Evolutionary conservation across 768 basidiomycete species (phyloP).

Genomic region (Lactifluus echinatus): DNA sequence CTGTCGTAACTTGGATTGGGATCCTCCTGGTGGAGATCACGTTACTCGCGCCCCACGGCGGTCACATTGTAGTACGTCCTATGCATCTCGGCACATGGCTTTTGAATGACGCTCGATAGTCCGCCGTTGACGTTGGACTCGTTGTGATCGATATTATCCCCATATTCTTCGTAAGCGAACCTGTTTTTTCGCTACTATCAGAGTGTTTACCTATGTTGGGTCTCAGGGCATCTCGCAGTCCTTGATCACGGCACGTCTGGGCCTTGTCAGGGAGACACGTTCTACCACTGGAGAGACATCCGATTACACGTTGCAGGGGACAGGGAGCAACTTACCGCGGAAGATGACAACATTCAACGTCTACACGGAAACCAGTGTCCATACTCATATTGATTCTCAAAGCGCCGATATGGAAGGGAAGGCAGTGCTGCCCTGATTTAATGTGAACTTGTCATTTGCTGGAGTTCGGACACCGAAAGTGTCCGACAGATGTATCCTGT

Average conservation of each 20-base stretch:
- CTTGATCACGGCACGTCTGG: constrained; percentile 23
- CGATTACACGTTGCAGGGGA: background rate
- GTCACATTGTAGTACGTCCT: constrained; percentile 18
- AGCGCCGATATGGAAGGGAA: background rate
- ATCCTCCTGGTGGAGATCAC: constrained; percentile 22
- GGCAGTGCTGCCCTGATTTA: background rate
- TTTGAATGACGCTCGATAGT: background rate
- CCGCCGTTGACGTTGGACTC: background rate
- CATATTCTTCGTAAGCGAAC: constrained; percentile 13
- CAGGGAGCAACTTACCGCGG: background rate
- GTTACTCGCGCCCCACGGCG: constrained; percentile 20
- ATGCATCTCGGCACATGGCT: background rate
- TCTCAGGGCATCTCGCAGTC: constrained; percentile 24
- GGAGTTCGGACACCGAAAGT: background rate
- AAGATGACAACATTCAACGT: background rate
- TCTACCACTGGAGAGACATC: background rate
- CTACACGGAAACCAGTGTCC: background rate
- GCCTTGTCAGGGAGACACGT: constrained; percentile 9
- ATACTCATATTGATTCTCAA: background rate
- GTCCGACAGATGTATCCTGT: too few relatives aligned
- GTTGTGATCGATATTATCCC: constrained; percentile 1
- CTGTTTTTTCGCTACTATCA: background rate
- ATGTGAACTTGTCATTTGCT: background rate
- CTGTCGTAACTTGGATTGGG: constrained; percentile 24
- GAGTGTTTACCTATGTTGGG: background rate